Conservation (phyloP, 768 basidiomycete species). For the Boletellus ananiceps region DNA sequence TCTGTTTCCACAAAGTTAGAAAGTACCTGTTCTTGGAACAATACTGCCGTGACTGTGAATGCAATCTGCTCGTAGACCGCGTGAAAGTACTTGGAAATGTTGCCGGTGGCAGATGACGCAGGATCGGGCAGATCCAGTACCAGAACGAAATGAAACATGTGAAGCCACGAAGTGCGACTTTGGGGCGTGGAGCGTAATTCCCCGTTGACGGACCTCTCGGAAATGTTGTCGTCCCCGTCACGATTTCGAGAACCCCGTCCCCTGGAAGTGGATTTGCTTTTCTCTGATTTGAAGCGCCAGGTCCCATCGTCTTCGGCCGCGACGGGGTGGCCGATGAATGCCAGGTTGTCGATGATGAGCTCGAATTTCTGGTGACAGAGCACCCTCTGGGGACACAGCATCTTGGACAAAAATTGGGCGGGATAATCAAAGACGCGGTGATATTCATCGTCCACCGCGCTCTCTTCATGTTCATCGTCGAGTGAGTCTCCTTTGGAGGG, state of each 20-base stretch:
- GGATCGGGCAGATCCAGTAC: constrained; percentile 90
- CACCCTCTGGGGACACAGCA: constrained; percentile 71
- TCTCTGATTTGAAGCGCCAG: constrained; percentile 75
- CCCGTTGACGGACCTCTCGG: constrained; percentile 33
- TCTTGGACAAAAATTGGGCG: constrained; percentile 71
- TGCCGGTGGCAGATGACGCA: constrained; percentile 75
- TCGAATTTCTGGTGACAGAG: constrained; percentile 96
- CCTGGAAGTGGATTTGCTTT: constrained; percentile 44
- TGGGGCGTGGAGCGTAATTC: constrained; percentile 26
- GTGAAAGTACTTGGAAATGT: constrained; percentile 76
- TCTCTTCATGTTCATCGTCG: constrained; percentile 32
- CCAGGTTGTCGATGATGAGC: constrained; percentile 84
- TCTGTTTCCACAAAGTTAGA: constrained; percentile 83
- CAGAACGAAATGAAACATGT: constrained; percentile 81
- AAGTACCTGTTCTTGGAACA: constrained; percentile 87
- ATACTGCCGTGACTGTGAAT: constrained; percentile 85
- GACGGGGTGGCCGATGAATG: constrained; percentile 93
- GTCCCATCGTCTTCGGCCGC: constrained; percentile 66
- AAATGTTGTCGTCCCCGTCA: constrained; percentile 32
- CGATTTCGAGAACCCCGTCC: constrained; percentile 54
- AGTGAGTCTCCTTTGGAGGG: constrained; percentile 44
- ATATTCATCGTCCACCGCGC: constrained; percentile 46
- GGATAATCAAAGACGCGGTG: constrained; percentile 76
- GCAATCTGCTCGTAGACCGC: constrained; percentile 85
- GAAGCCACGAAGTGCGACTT: constrained; percentile 47